Evolutionary conservation across 2,329 filamentous ascomycete genomes (phyloP), one percentile per base, ranked within the genome.

Genomic region (Diaporthe sp.): DNA sequence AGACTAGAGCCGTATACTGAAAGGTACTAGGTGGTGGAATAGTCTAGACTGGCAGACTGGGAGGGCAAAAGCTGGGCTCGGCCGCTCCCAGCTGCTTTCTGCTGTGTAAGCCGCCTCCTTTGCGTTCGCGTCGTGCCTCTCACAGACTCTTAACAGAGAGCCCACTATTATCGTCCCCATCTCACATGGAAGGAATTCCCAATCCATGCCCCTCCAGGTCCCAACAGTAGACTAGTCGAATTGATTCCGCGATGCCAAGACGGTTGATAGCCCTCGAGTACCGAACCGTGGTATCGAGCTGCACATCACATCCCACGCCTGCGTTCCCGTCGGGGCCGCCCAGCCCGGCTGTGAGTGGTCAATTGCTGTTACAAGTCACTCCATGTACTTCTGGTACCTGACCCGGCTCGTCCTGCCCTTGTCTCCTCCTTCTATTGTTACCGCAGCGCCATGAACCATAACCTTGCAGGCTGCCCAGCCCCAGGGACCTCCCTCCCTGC

Each of bases 241-340:
- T 13, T 17, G 37, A 28, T 28, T 28, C 65, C 65, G 15, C 46
- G 22, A 55, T 55, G 65, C 65, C 65, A 70, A 70, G 65, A 53
- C 65, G 65, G 65, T 55, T 22, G n/a, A 42, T 6, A 22, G 49
- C 49, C 49, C 17, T 55, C 2, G 49, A 55, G 31, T 70, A 70
- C 49, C 65, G 49, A 55, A 70, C 65, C n/a, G 65, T 70, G 65
- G 65, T 70, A 70, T 42, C 34, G 28, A 42, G 15, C 65, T 70
- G 65, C 65, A 70, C 65, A 42, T 53, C 46, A 68, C 62, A 19
- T 65, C 61, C 42, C 42, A 65, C 25, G n/a, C 55, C 39, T 62
- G n/a, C 60, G 34, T 61, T 46, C 60, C 60, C 60, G 61, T 13
- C 19, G 42, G 25, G 25, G 17, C 42, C 49, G 10, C 42, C 61